Evolutionary conservation across 2,329 filamentous ascomycete genomes (phyloP).

Genomic region (Monosporascus sp.): DNA sequence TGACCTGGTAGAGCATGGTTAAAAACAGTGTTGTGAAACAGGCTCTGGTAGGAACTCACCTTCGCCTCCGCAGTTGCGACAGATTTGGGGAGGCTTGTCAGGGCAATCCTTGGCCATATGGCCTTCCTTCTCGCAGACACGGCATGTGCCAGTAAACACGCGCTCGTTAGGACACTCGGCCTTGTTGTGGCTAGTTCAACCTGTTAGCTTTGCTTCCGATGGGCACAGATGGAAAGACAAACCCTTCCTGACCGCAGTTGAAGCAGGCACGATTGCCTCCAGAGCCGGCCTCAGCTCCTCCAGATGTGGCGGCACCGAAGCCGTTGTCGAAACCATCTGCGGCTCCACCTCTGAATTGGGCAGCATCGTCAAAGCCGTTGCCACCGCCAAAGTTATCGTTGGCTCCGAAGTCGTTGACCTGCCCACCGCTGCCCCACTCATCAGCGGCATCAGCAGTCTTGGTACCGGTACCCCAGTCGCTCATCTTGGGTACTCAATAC

Average conservation of each 20-base stretch:
- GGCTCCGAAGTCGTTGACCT: background rate
- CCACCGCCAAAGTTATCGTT: conserved; percentile 10
- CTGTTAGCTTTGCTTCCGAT: conserved; percentile 11
- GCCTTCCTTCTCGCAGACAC: conserved; percentile 43
- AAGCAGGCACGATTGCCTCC: conserved; percentile 38
- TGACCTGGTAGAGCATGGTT: conserved; percentile 42
- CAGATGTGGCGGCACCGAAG: conserved; percentile 3
- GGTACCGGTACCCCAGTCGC: conserved; percentile 6
- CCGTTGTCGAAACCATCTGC: background rate
- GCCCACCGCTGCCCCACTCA: conserved; percentile 1
- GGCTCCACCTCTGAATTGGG: conserved; percentile 11
- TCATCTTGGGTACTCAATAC: conserved; percentile 7
- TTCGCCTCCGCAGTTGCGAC: conserved; percentile 57
- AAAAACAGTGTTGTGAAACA: background rate
- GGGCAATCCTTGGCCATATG: conserved; percentile 61
- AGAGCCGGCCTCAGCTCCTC: conserved; percentile 9
- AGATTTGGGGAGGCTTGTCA: conserved; percentile 47
- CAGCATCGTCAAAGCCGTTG: conserved; percentile 1
- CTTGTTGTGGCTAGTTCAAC: conserved; percentile 50
- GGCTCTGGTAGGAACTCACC: conserved; percentile 36
- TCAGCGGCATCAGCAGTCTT: background rate
- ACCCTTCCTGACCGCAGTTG: conserved; percentile 54
- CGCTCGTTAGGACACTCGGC: conserved; percentile 54
- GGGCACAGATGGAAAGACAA: conserved; percentile 13
- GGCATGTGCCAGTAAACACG: conserved; percentile 46